phyloP scores from a whole-genome alignment of 2,329 filamentous ascomycete genomes.

The Ilyonectria robusta region DNA sequence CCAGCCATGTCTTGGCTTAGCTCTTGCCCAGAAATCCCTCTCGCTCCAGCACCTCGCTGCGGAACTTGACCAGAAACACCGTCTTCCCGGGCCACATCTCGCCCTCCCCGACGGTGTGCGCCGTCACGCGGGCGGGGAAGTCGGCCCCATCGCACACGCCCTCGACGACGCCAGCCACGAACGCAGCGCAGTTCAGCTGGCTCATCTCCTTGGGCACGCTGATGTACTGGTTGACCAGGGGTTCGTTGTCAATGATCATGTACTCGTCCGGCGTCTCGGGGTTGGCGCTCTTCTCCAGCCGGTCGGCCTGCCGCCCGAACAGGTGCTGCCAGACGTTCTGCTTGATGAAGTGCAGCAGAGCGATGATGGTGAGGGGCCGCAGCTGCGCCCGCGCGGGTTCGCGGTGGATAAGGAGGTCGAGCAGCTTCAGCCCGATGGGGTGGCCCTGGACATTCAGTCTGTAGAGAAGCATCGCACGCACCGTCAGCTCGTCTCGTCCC shows the following conservation, averaged over 20 bases:
- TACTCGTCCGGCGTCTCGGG: slow-evolving; percentile 92
- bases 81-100: slow-evolving; percentile 98
- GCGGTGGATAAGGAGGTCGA: slow-evolving; percentile 94
- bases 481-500: not conserved
- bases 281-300: slow-evolving; percentile 88
- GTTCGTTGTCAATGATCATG: slow-evolving; percentile 99
- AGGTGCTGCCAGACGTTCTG: slow-evolving; percentile 93
- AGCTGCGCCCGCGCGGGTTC: slow-evolving; percentile 78
- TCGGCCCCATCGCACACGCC: slow-evolving; percentile 94
- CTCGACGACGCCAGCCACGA: slow-evolving; percentile 94
- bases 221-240: slow-evolving; percentile 94
- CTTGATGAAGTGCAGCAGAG: slow-evolving; percentile 95
- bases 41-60: slow-evolving; percentile 90
- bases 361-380: slow-evolving; percentile 88
- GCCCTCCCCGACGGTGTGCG: slow-evolving; percentile 81
- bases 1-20: slow-evolving; percentile 37
- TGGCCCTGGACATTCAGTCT: slow-evolving; percentile 94
- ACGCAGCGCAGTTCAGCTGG: slow-evolving; percentile 96
- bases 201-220: slow-evolving; percentile 95
- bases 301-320: slow-evolving; percentile 91
- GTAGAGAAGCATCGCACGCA: not conserved
- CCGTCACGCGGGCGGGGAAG: slow-evolving; percentile 90
- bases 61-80: slow-evolving; percentile 95
- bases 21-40: slow-evolving; percentile 83
- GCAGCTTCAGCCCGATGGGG: slow-evolving; percentile 91